These are phyloP conservation scores for Beta vulgaris DNA, from an alignment of 148 eudicot species.

Conservation along the genomic window DNA sequence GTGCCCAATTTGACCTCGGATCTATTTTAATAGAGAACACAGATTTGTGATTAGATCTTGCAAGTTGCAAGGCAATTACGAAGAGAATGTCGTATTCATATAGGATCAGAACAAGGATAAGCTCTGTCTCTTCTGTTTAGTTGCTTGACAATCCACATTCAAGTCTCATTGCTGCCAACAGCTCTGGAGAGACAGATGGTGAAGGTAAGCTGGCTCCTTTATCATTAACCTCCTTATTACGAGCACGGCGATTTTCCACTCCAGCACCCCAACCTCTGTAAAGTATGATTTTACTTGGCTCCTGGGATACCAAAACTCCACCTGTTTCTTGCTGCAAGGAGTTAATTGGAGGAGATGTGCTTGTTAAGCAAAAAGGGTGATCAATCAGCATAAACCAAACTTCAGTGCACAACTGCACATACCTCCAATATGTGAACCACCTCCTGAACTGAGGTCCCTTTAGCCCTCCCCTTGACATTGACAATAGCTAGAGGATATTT, in stretches of 20 bases:
- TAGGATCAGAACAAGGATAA: not conserved
- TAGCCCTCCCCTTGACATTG: slow-evolving; percentile 89
- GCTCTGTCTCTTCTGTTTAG: slow-evolving; percentile 13
- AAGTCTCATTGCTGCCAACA: slow-evolving; percentile 76
- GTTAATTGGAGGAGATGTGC: slow-evolving; percentile 11
- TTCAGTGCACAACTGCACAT: slow-evolving; percentile 21
- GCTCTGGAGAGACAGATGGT: slow-evolving; percentile 59
- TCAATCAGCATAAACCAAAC: not conserved
- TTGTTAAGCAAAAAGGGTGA: slow-evolving; percentile 2
- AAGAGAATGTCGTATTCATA: too few relatives aligned
- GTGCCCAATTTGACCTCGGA: too few relatives aligned
- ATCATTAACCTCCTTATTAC: slow-evolving; percentile 17
- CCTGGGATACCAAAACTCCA: slow-evolving; percentile 76
- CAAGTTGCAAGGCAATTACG: too few relatives aligned
- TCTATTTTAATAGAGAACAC: too few relatives aligned
- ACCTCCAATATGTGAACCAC: slow-evolving; percentile 81
- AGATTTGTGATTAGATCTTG: too few relatives aligned
- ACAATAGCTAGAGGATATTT: slow-evolving; percentile 86
- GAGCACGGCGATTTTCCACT: slow-evolving; percentile 29
- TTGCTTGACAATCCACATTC: slow-evolving; percentile 69
- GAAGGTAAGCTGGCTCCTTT: slow-evolving; percentile 14
- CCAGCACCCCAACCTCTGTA: slow-evolving; percentile 87
- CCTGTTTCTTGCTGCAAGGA: slow-evolving; percentile 80
- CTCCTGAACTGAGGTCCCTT: slow-evolving; percentile 88
- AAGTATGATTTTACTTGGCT: slow-evolving; percentile 82